Percentiles rank a stretch among this genome's conserved stretches.
These are phyloP conservation scores for Saussurea involucrata DNA, from an alignment of 129 eudicot species.

Conservation along the genomic window DNA sequence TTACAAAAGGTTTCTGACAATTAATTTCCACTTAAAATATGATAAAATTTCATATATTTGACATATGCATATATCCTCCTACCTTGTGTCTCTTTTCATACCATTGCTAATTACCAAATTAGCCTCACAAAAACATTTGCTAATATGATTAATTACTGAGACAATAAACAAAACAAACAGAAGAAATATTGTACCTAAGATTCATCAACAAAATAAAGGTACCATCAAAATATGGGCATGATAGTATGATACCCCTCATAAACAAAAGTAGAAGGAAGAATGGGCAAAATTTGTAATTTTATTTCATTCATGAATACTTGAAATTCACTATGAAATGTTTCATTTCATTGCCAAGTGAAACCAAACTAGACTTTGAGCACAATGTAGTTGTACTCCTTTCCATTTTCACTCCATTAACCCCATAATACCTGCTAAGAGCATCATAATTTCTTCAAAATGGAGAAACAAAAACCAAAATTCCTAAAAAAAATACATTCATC, in stretches of 20 bases:
- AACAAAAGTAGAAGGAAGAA: background rate
- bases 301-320: background rate
- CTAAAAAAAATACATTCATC: no score
- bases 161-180: background rate
- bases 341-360: slow-evolving; percentile 9
- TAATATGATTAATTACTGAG: background rate
- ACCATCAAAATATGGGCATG: background rate
- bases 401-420: background rate
- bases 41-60: background rate
- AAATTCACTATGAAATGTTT: slow-evolving; percentile 1
- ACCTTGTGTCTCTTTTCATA: background rate
- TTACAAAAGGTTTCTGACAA: background rate
- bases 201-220: background rate
- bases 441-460: no score
- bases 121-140: background rate
- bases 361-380: slow-evolving; percentile 3
- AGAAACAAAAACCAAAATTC: no score
- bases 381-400: background rate
- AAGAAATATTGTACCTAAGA: background rate
- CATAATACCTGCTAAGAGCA: background rate
- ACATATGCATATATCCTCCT: background rate
- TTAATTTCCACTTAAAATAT: background rate
- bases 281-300: background rate
- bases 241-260: background rate
- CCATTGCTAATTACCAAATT: background rate